Evolutionary conservation across 305 asterid species (phyloP), one percentile per base, ranked within the genome.

Genomic region (Fraxinus sp.): DNA sequence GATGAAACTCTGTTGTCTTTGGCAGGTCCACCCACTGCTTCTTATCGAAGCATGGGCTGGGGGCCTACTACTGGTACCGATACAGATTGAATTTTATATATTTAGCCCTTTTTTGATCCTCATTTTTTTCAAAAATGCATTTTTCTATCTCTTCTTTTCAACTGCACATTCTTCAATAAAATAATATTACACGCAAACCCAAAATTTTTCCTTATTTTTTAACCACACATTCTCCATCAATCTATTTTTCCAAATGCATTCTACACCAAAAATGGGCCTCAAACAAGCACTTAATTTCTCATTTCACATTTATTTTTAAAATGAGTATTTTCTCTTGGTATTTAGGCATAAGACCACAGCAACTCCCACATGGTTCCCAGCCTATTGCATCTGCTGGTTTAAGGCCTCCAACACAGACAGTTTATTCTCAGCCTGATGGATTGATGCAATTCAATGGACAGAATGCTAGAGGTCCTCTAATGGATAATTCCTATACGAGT

Each of bases 11-110:
- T 93, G 66, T 66, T 90, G 81, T 86, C 97, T 83, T 82, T 92
- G 88, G 94, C 92, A 2, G 99, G 98, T 81, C 98, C 98, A 43
- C 98, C 98, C 43, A 75, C 91, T 81, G 85, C 88, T 84, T 74
- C 88, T 84, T 88, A 91, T 82, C 97, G 96, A 86, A 86, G 81
- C 81, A 70, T 84, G 81, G 97, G 92, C 73, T 92, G 97, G 94
- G 91, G 83, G 30, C 85, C 88, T 43, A 52, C 90, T 84, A 72
- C 95, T 86, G 98, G 98, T 96, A 92, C 49, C 80, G 81, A 36
- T 85, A 35, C 81, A 55, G 78, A 75, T 68, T 32, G 75, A 13
- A 73, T 81, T 79, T 86, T 32, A 75, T 32, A 9, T 72, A 36
- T 75, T 86, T 79, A 64, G 52, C 52, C 16, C 52, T 10, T 9